Base-by-base conservation (phyloP, 352 stramenopile species). In the Globisporangium polare region DNA sequence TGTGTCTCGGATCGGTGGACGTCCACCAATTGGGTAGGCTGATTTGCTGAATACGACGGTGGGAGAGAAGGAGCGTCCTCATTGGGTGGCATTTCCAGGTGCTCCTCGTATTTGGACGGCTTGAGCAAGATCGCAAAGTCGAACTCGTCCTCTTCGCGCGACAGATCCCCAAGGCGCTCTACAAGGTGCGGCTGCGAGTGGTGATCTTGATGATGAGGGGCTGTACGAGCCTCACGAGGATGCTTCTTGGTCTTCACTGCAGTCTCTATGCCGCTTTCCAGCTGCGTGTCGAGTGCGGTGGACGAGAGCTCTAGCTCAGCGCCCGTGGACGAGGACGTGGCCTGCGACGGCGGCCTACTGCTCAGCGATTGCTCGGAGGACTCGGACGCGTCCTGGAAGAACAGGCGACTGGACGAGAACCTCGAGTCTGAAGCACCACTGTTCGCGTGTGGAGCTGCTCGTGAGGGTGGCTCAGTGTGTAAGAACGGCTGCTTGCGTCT, bases 81-180 rank as follows among this genome's bases (percentile, higher is more conserved):
- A 5, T n/a, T 55, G 24, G 50, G 17, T 5, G 26, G 50, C 50
- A 83, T 39, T 29, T 88, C 77, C 10, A 83, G n/a, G 31, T 73
- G 65, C 61, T 91, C 78, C 53, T 92, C 78, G 59, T 74, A 69
- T 62, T 91, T 90, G 26, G 75, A 86, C 42, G 83, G 68, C 47
- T 89, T 92, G 45, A 94, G 64, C 50, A 94, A 20, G 64, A 94
- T 92, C n/a, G 83, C 83, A 72, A 94, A 90, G 54, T 94, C 83
- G 64, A 84, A 94, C 39, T 90, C 83, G 55, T 83, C 79, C 60
- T 92, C 81, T 31, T 89, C 77, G 33, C 78, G 67, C 0, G 82
- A 88, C 33, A 91, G 66, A 18, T 89, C 82, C 1, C 79, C 79
- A 29, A 88, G 75, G 13, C 68, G 73, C 29, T 88, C 78, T 10